Evolutionary conservation across 1,139 yeast species (phyloP), one percentile per base, ranked within the genome.

Genomic region (Taphrina wiesneri): DNA sequence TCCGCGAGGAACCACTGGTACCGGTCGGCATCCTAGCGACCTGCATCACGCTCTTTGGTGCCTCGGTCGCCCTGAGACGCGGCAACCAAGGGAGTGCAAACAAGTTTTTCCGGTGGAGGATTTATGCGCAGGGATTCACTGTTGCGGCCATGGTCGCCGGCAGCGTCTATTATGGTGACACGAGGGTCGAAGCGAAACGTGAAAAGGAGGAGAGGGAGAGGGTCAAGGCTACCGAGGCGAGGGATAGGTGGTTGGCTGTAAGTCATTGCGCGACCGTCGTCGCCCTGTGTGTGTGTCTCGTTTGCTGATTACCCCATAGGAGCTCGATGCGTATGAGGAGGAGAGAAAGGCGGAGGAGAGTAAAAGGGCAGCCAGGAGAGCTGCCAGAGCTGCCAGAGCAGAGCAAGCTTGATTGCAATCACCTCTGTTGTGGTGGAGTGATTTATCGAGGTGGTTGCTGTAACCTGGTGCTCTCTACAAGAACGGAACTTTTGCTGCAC

Each of bases 101-200:
- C 30, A 36, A 56, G 41, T 56, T 67, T 52, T 67, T 67, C 43
- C 49, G 68, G 17, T 63, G 53, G 52, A 41, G 68, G 21, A 49
- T 67, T 21, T 56, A 56, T 28, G 68, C 68, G 1, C 68, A 67
- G 30, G 68, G 68, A 1, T 63, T 63, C 56, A 67, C 68, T 19
- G 39, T 67, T 13, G 46, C 56, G 9, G 64, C 68, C 52, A 51
- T 66, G 56, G 39, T 67, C 17, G 45, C 51, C 25, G 68, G 68
- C n/a, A 65, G 61, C 21, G 43, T 66, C 51, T 64, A 65, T n/a
- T 67, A 67, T 28, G 59, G 68, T 21, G 54, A 47, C 26, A 25
- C 64, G 13, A 7, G 60, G 21, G 36, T 52, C 25, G 59, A 63
- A 1, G 60, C 64, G 28, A 60, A 46, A 32, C 25, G 25, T 9